Percentiles rank a stretch among this genome's conserved stretches.
Conservation (phyloP, 75 land plant species). For the Larix kaempferi region DNA sequence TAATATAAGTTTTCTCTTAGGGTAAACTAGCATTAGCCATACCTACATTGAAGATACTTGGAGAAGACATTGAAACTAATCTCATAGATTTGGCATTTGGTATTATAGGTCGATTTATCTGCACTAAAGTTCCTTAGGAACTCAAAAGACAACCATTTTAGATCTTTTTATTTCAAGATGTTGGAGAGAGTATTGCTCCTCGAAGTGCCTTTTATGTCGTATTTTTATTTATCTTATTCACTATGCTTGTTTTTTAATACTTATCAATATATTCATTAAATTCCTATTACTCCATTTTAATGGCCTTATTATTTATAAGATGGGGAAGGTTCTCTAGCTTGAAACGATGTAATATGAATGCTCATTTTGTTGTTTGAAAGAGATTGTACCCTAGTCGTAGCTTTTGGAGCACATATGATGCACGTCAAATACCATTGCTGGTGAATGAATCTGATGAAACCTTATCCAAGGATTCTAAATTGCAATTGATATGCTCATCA, state of each 20-base stretch:
- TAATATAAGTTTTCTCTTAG: constrained; percentile 34
- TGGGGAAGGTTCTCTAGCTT: background rate
- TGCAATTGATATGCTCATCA: constrained; percentile 29
- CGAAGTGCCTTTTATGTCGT: constrained; percentile 54
- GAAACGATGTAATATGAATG: constrained; percentile 15
- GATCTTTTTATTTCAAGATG: constrained; percentile 49
- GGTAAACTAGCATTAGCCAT: constrained; percentile 83
- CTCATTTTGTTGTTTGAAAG: constrained; percentile 33
- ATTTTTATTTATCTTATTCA: constrained; percentile 1
- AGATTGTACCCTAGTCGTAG: constrained; percentile 85
- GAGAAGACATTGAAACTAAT: constrained; percentile 80
- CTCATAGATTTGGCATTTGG: constrained; percentile 85
- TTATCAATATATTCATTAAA: background rate
- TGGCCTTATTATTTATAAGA: background rate
- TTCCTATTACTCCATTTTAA: background rate
- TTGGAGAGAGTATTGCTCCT: constrained; percentile 71
- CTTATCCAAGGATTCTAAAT: constrained; percentile 9
- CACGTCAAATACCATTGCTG: constrained; percentile 27
- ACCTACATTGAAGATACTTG: constrained; percentile 77
- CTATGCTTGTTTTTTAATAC: background rate
- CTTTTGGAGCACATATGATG: constrained; percentile 68
- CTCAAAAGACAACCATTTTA: constrained; percentile 59
- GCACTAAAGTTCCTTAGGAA: constrained; percentile 54
- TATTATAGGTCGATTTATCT: constrained; percentile 68
- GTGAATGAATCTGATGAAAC: constrained; percentile 13